These are phyloP conservation scores for Knoxia roxburghii DNA, from an alignment of 257 asterid species.

Conservation along the genomic window DNA sequence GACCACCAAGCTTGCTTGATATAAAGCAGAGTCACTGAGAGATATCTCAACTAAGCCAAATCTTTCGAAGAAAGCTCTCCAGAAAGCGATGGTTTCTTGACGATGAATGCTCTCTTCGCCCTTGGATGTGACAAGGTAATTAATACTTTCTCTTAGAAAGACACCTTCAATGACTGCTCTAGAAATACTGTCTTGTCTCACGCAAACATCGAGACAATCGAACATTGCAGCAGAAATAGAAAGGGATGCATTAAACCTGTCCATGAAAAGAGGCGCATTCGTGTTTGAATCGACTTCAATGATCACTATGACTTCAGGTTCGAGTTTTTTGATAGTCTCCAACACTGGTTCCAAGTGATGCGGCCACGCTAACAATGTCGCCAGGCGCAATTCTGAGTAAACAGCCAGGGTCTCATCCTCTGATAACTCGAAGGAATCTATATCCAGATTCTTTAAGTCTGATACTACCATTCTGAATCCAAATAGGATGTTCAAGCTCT, in stretches of 20 bases:
- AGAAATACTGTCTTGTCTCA: constrained; percentile 10
- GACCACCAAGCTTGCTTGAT: too few relatives aligned
- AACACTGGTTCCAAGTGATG: constrained; percentile 21
- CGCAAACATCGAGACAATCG: constrained; percentile 28
- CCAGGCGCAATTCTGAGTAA: constrained; percentile 19
- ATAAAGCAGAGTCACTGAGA: too few relatives aligned
- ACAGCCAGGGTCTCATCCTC: constrained; percentile 30
- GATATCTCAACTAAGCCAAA: too few relatives aligned
- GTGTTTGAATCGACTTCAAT: constrained; percentile 30
- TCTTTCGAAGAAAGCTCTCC: too few relatives aligned
- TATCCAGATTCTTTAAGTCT: constrained; percentile 25
- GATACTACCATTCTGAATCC: constrained; percentile 21
- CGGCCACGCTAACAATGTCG: constrained; percentile 22
- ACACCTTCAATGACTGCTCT: too few relatives aligned
- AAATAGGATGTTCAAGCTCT: constrained; percentile 24
- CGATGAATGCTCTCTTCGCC: too few relatives aligned
- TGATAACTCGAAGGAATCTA: constrained; percentile 27
- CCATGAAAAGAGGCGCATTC: constrained; percentile 17
- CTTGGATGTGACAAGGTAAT: too few relatives aligned
- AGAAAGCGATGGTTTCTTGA: too few relatives aligned
- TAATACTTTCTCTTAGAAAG: too few relatives aligned
- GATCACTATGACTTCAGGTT: constrained; percentile 31
- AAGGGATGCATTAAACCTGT: constrained; percentile 25
- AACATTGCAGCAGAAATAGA: constrained; percentile 20
- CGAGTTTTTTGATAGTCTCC: constrained; percentile 19